Evolutionary conservation across 75 land plant species (phyloP).

Genomic region (Pinus tabuliformis): DNA sequence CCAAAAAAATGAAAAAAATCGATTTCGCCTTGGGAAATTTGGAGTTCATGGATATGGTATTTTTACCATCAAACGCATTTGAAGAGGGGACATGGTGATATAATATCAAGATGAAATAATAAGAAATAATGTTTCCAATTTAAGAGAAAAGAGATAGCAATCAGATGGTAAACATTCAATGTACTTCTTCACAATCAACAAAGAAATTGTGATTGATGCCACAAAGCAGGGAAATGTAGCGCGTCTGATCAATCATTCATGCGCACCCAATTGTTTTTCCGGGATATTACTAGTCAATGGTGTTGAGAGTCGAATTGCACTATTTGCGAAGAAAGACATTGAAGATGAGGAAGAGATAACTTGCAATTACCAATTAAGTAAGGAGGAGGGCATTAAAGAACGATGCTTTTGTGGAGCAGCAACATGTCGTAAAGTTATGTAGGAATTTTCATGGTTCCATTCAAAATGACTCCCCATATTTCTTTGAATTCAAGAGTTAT

Average conservation of each 20-base stretch:
- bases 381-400: too few relatives aligned
- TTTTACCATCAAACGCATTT: slow-evolving; percentile 77
- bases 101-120: slow-evolving; percentile 35
- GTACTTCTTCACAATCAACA: slow-evolving; percentile 18
- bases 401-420: too few relatives aligned
- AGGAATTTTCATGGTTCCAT: too few relatives aligned
- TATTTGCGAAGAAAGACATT: slow-evolving; percentile 7
- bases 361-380: slow-evolving; percentile 17
- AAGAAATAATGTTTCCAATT: slow-evolving; percentile 19
- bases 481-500: too few relatives aligned
- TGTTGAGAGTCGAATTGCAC: background rate
- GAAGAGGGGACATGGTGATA: slow-evolving; percentile 89
- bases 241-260: slow-evolving; percentile 18
- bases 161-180: slow-evolving; percentile 28
- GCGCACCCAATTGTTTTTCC: slow-evolving; percentile 11
- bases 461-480: too few relatives aligned
- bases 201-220: slow-evolving; percentile 18
- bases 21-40: slow-evolving; percentile 86
- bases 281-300: background rate
- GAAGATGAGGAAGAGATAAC: slow-evolving; percentile 28
- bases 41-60: slow-evolving; percentile 95
- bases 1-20: slow-evolving; percentile 60
- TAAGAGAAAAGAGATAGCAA: slow-evolving; percentile 20
- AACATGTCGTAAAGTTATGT: too few relatives aligned
- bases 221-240: slow-evolving; percentile 17